Percentiles rank a stretch among this genome's conserved stretches.
These are phyloP conservation scores for Cordyceps fumosorosea DNA, from an alignment of 2,329 filamentous ascomycete species.

Conservation along the genomic window DNA sequence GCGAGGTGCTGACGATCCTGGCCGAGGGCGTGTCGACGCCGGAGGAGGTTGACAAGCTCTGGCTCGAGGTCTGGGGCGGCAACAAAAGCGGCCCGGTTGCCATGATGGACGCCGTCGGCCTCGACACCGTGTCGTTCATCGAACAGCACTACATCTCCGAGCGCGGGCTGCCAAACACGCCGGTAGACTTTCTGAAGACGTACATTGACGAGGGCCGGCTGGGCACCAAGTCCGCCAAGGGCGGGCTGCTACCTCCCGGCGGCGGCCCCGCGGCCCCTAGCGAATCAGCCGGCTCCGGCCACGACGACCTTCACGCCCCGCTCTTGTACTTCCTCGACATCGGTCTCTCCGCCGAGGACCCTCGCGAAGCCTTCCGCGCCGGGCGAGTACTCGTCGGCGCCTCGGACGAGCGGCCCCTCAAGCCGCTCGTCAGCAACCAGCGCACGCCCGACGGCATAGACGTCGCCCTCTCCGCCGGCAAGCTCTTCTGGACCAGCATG, in stretches of 20 bases:
- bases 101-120: conserved; percentile 42
- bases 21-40: conserved; percentile 43
- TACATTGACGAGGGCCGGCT: conserved; percentile 41
- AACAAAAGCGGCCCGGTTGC: conserved; percentile 15
- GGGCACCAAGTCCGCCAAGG: conserved; percentile 35
- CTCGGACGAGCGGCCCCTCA: conserved; percentile 11
- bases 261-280: conserved; percentile 7
- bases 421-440: conserved; percentile 19
- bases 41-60: conserved; percentile 43
- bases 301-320: conserved; percentile 10
- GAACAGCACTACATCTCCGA: conserved; percentile 47
- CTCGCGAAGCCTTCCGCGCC: conserved; percentile 2
- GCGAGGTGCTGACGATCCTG: conserved; percentile 42
- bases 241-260: conserved; percentile 31
- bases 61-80: conserved; percentile 28
- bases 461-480: conserved; percentile 24
- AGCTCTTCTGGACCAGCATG: conserved; percentile 47
- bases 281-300: neutral
- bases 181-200: conserved; percentile 37
- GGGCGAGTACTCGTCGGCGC: conserved; percentile 17
- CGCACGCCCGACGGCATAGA: conserved; percentile 39
- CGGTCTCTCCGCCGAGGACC: conserved; percentile 17
- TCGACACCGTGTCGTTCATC: conserved; percentile 48
- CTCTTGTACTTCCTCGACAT: conserved; percentile 24
- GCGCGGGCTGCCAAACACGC: conserved; percentile 34